These are phyloP conservation scores for Pholiota microspora DNA, from an alignment of 768 basidiomycete species.

Conservation along the genomic window DNA sequence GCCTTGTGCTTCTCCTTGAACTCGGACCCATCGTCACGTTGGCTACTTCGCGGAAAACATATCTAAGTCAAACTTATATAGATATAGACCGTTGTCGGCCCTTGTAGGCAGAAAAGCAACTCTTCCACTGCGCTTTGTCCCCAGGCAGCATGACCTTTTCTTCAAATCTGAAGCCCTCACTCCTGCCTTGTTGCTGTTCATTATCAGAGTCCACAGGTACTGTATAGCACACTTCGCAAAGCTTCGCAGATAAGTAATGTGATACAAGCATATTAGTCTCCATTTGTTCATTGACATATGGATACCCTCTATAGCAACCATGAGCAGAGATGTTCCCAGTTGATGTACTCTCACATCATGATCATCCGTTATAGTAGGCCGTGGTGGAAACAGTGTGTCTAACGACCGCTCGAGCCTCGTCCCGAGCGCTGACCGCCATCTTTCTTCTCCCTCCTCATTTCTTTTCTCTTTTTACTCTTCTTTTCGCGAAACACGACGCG, in stretches of 20 bases:
- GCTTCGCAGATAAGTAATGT: too few relatives aligned
- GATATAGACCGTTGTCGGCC: too few relatives aligned
- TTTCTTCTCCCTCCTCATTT: conserved; percentile 7
- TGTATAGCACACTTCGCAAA: neutral
- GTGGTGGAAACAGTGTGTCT: conserved; percentile 6
- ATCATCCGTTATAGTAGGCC: neutral
- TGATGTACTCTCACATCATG: conserved; percentile 2
- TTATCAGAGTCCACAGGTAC: too few relatives aligned
- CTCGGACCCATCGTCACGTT: neutral
- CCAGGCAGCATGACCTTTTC: too few relatives aligned
- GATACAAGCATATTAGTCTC: neutral
- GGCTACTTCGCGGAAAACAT: neutral
- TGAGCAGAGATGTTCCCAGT: neutral
- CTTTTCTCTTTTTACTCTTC: conserved; percentile 9
- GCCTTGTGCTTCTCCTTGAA: neutral
- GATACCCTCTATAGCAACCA: conserved; percentile 22
- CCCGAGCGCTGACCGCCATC: neutral
- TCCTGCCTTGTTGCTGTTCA: too few relatives aligned
- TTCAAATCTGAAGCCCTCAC: too few relatives aligned
- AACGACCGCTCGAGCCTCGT: conserved; percentile 9
- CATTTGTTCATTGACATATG: conserved; percentile 11
- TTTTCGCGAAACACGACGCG: conserved; percentile 3
- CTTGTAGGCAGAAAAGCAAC: too few relatives aligned
- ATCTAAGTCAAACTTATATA: neutral
- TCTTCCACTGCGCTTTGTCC: too few relatives aligned